Conservation (phyloP, 2,329 filamentous ascomycete genomes). For the Aspergillus fumigatus region DNA sequence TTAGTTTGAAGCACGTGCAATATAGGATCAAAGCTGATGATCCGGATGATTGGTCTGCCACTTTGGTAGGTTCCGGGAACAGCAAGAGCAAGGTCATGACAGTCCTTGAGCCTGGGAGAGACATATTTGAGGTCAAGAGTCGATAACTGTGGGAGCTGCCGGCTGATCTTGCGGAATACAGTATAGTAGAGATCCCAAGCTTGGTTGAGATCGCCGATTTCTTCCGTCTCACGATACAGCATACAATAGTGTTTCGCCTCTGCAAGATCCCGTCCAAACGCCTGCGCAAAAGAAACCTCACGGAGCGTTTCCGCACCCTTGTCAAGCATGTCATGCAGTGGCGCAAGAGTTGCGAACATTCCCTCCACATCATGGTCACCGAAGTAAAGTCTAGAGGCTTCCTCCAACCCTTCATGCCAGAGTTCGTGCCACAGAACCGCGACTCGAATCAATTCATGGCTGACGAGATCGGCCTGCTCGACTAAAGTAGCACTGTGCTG, state of each 20-base stretch:
- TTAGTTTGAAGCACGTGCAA: slow-evolving; percentile 94
- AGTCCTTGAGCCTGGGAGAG: slow-evolving; percentile 84
- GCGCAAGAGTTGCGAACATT: slow-evolving; percentile 88
- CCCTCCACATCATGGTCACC: slow-evolving; percentile 96
- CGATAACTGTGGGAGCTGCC: slow-evolving; percentile 88
- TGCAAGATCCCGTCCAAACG: slow-evolving; percentile 89
- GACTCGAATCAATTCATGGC: slow-evolving; percentile 92
- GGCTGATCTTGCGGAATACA: slow-evolving; percentile 90
- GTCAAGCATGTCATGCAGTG: slow-evolving; percentile 86
- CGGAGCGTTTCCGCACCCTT: slow-evolving; percentile 86
- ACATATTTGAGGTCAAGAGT: slow-evolving; percentile 94
- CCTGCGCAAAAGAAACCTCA: slow-evolving; percentile 95
- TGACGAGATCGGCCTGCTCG: slow-evolving; percentile 91
- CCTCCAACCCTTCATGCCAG: slow-evolving; percentile 97
- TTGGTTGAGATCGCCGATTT: slow-evolving; percentile 92
- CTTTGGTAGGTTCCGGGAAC: slow-evolving; percentile 94
- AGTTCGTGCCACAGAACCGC: slow-evolving; percentile 98
- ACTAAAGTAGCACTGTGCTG: slow-evolving; percentile 89
- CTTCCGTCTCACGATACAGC: slow-evolving; percentile 81
- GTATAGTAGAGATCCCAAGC: slow-evolving; percentile 99
- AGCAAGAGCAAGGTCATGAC: slow-evolving; percentile 80
- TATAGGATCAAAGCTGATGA: slow-evolving; percentile 83
- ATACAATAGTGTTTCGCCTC: slow-evolving; percentile 96
- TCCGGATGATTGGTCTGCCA: slow-evolving; percentile 72
- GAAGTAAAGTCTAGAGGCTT: slow-evolving; percentile 94